phyloP scores from a whole-genome alignment of 257 asterid species.

The Solanum pinnatisectum region DNA sequence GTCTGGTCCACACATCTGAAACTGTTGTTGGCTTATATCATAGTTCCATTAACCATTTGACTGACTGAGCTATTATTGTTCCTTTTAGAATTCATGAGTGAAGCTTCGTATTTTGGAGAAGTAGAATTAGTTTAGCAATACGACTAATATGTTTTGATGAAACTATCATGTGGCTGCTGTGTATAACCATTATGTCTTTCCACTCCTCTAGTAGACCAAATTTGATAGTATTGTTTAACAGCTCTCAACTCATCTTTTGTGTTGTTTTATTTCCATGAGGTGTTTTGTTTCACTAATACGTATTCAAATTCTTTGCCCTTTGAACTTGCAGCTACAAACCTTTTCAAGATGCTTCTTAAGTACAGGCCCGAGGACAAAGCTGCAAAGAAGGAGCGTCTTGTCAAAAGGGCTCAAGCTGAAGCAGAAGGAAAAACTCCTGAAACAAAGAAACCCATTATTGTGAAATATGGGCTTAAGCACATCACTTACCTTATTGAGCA shows the following conservation, averaged over 20 bases:
- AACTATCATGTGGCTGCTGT: background rate
- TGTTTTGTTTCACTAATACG: background rate
- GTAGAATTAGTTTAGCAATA: background rate
- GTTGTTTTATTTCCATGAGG: background rate
- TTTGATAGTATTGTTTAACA: background rate
- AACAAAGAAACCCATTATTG: constrained; percentile 23
- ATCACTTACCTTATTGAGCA: background rate
- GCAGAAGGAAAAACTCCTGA: constrained; percentile 28
- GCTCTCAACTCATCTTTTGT: background rate
- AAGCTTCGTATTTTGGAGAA: background rate
- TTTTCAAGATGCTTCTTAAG: background rate
- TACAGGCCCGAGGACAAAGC: background rate
- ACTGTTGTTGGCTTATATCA: background rate
- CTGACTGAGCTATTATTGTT: background rate
- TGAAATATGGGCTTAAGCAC: constrained; percentile 39
- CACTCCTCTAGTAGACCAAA: background rate
- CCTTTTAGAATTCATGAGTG: background rate
- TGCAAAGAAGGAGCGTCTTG: background rate
- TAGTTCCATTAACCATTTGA: background rate
- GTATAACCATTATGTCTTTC: background rate
- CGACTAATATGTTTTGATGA: background rate
- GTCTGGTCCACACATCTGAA: background rate
- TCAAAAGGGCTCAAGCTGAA: constrained; percentile 40
- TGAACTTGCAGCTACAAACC: constrained; percentile 22
- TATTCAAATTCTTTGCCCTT: background rate